These are phyloP conservation scores for Trichoderma breve DNA, from an alignment of 2,329 filamentous ascomycete genomes.

Conservation along the genomic window DNA sequence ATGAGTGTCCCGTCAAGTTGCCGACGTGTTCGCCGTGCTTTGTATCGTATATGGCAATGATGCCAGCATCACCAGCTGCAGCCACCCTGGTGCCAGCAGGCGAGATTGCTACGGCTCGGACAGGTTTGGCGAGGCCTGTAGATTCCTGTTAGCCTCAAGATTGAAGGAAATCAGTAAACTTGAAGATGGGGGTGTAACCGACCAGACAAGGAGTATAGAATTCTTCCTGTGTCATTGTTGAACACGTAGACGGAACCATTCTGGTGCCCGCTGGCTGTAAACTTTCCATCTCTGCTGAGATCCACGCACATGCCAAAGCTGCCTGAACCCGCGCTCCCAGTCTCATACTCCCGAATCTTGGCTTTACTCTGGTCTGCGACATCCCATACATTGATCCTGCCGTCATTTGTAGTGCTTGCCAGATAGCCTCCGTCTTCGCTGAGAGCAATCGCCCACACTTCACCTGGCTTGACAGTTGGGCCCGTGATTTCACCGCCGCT, in stretches of 20 bases:
- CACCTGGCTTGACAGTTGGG: conserved; percentile 57
- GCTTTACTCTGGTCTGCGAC: conserved; percentile 52
- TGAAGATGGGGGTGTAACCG: conserved; percentile 28
- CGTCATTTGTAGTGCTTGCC: conserved; percentile 84
- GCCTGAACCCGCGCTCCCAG: conserved; percentile 65
- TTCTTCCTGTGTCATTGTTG: conserved; percentile 82
- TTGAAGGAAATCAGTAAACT: neutral
- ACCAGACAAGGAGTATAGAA: conserved; percentile 84
- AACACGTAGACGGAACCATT: conserved; percentile 92
- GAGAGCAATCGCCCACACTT: conserved; percentile 84
- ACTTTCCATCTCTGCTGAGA: conserved; percentile 72
- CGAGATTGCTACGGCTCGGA: conserved; percentile 83
- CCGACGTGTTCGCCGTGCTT: conserved; percentile 88
- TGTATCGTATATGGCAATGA: conserved; percentile 91
- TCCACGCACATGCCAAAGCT: conserved; percentile 90
- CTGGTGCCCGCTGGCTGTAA: conserved; percentile 89
- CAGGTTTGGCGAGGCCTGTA: conserved; percentile 77
- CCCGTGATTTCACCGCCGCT: conserved; percentile 41
- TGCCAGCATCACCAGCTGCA: conserved; percentile 81
- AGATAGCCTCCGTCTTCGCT: conserved; percentile 81
- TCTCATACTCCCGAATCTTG: conserved; percentile 82
- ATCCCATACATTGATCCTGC: conserved; percentile 88
- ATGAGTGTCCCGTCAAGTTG: conserved; percentile 73
- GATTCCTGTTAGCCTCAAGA: conserved; percentile 17
- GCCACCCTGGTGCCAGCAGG: conserved; percentile 81